Evolutionary conservation across 805 yeast species (phyloP).

Genomic region (Saitoella complicata): DNA sequence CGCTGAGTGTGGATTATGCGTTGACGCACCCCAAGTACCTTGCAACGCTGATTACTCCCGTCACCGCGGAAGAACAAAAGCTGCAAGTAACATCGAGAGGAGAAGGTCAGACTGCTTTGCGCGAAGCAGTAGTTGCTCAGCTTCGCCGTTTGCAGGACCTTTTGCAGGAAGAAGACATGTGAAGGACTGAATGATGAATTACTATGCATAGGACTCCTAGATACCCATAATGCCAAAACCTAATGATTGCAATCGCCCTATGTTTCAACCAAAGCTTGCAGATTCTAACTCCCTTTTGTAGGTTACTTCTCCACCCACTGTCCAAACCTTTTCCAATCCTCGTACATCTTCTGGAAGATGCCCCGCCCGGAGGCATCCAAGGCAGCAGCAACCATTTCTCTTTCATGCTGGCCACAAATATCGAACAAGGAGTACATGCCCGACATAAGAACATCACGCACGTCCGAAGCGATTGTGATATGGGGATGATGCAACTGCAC

Average conservation of each 20-base stretch:
- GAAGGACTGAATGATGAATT: too few species aligned
- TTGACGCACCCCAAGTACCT: slow-evolving; percentile 77
- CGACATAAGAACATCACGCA: slow-evolving; percentile 26
- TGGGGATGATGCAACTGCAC: slow-evolving; percentile 36
- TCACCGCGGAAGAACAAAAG: slow-evolving; percentile 45
- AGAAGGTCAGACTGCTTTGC: too few species aligned
- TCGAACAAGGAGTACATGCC: slow-evolving; percentile 54
- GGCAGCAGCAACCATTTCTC: slow-evolving; percentile 43
- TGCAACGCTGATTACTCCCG: slow-evolving; percentile 48
- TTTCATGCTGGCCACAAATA: slow-evolving; percentile 49
- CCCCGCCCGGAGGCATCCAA: slow-evolving; percentile 56
- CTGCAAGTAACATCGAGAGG: too few species aligned
- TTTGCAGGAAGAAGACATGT: too few species aligned
- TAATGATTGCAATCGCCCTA: too few species aligned
- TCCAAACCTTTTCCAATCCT: slow-evolving; percentile 59
- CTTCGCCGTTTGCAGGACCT: too few species aligned
- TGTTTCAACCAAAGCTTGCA: too few species aligned
- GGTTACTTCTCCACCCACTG: slow-evolving; percentile 55
- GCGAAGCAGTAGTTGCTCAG: too few species aligned
- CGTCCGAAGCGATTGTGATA: slow-evolving; percentile 25
- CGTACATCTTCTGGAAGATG: slow-evolving; percentile 49
- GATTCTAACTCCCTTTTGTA: too few species aligned
- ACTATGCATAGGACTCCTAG: too few species aligned
- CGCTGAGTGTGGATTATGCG: slow-evolving; percentile 38
- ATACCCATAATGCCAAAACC: too few species aligned